A percentile compares a stretch with the other conserved stretches of the same genome.
Evolutionary conservation across 495 filamentous ascomycete genomes (phyloP).

Genomic region (Glonium stellatum): DNA sequence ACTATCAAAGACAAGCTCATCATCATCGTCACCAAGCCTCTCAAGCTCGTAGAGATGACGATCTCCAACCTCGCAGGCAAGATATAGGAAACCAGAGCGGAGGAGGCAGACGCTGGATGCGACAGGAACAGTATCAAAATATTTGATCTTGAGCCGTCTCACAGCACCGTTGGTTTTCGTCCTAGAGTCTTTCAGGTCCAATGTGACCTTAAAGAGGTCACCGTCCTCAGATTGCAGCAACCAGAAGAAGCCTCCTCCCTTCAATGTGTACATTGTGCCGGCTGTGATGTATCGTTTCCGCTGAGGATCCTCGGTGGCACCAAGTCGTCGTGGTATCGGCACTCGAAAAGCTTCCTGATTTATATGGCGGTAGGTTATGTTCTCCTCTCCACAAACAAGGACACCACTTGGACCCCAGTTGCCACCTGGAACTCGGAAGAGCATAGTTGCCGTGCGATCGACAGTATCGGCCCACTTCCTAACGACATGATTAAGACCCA

Average conservation of each 20-base stretch:
- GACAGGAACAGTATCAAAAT: slow-evolving; percentile 92
- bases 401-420: slow-evolving; percentile 91
- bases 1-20: slow-evolving; percentile 59
- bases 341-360: slow-evolving; percentile 86
- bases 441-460: slow-evolving; percentile 77
- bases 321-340: slow-evolving; percentile 76
- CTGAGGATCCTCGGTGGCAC: slow-evolving; percentile 84
- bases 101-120: slow-evolving; percentile 81
- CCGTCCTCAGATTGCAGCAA: slow-evolving; percentile 93
- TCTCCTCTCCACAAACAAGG: slow-evolving; percentile 89
- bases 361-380: slow-evolving; percentile 87
- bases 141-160: slow-evolving; percentile 80
- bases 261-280: slow-evolving; percentile 94
- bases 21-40: slow-evolving; percentile 92
- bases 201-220: slow-evolving; percentile 91
- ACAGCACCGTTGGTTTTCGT: slow-evolving; percentile 66
- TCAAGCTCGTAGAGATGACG: slow-evolving; percentile 96
- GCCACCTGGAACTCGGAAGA: slow-evolving; percentile 95
- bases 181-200: slow-evolving; percentile 66
- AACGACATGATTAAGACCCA: slow-evolving; percentile 94
- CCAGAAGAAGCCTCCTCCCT: slow-evolving; percentile 90
- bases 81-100: slow-evolving; percentile 92
- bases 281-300: slow-evolving; percentile 78
- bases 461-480: slow-evolving; percentile 92
- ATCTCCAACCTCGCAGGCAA: slow-evolving; percentile 86